Percentiles rank a stretch among this genome's conserved stretches.
Evolutionary conservation across 495 filamentous ascomycete genomes (phyloP).

Genomic region (Hypoxylon rickii): DNA sequence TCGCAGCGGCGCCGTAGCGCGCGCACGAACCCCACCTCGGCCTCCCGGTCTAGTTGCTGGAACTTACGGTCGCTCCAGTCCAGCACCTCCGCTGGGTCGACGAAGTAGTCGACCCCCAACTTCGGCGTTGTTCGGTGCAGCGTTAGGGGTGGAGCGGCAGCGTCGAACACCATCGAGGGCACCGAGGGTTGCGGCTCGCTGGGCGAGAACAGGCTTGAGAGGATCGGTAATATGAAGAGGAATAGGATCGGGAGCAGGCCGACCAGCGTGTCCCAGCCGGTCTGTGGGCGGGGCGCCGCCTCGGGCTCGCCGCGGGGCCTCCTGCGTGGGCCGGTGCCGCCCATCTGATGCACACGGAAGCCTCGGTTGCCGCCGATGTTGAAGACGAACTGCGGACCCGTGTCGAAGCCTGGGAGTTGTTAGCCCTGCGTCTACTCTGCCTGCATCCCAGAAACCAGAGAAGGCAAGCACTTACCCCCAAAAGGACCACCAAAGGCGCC

Average conservation of each 20-base stretch:
- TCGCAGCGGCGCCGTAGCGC: slow-evolving; percentile 72
- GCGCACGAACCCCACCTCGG: slow-evolving; percentile 72
- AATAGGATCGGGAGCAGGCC: slow-evolving; percentile 82
- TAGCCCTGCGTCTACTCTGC: not conserved
- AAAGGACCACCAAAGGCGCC: slow-evolving; percentile 65
- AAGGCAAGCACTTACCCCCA: slow-evolving; percentile 44
- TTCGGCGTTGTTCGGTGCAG: slow-evolving; percentile 69
- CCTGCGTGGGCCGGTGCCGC: slow-evolving; percentile 66
- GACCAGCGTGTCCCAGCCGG: slow-evolving; percentile 59
- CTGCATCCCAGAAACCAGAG: not conserved
- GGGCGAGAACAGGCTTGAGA: slow-evolving; percentile 78
- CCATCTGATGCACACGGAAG: slow-evolving; percentile 86
- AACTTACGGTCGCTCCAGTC: slow-evolving; percentile 70
- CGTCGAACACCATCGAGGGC: slow-evolving; percentile 74
- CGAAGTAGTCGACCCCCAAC: slow-evolving; percentile 77
- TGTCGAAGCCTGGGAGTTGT: slow-evolving; percentile 58
- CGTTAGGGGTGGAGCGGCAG: slow-evolving; percentile 69
- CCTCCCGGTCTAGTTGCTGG: slow-evolving; percentile 71
- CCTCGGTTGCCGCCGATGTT: slow-evolving; percentile 84
- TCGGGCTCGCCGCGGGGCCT: slow-evolving; percentile 71
- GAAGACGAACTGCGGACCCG: slow-evolving; percentile 86
- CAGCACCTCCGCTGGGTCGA: slow-evolving; percentile 77
- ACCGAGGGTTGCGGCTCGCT: slow-evolving; percentile 57
- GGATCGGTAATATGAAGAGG: slow-evolving; percentile 84
- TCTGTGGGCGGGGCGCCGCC: slow-evolving; percentile 49